phyloP scores from a whole-genome alignment of 495 filamentous ascomycete species.

The Aspergillus mulundensis region DNA sequence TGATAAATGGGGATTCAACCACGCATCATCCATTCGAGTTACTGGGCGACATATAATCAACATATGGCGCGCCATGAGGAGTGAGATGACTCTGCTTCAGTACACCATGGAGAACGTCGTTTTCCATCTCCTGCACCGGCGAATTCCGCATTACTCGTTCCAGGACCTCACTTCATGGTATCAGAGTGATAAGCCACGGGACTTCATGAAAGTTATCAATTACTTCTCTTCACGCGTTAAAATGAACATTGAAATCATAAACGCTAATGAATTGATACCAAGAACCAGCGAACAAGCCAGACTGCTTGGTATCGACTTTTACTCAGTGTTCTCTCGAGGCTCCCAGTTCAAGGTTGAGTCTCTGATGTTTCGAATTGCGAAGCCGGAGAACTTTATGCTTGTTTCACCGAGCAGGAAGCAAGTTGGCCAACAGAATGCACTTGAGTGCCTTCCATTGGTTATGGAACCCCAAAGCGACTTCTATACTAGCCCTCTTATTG shows the following conservation, averaged over 20 bases:
- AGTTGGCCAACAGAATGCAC: constrained; percentile 87
- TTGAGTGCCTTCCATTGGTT: constrained; percentile 91
- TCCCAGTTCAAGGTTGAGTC: constrained; percentile 99
- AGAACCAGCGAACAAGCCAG: constrained; percentile 93
- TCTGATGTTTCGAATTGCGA: constrained; percentile 97
- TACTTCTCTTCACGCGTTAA: constrained; percentile 76
- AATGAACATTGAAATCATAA: constrained; percentile 85
- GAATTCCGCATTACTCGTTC: constrained; percentile 85
- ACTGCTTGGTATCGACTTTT: constrained; percentile 91
- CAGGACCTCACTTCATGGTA: constrained; percentile 79
- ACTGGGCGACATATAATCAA: constrained; percentile 96
- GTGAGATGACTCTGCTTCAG: constrained; percentile 83
- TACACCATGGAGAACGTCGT: constrained; percentile 97
- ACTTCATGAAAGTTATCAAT: constrained; percentile 70
- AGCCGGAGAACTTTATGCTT: constrained; percentile 90
- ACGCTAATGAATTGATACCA: constrained; percentile 81
- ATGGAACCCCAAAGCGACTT: constrained; percentile 98
- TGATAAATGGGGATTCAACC: constrained; percentile 89
- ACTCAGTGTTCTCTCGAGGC: constrained; percentile 87
- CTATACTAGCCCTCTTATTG: constrained; percentile 83
- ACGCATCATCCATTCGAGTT: constrained; percentile 78
- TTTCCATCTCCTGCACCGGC: constrained; percentile 85
- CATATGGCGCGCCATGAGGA: constrained; percentile 93
- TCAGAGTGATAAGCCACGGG: constrained; percentile 56
- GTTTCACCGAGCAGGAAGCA: constrained; percentile 88